phyloP scores from a whole-genome alignment of 208 protist species.

The Leishmania lainsoni region DNA sequence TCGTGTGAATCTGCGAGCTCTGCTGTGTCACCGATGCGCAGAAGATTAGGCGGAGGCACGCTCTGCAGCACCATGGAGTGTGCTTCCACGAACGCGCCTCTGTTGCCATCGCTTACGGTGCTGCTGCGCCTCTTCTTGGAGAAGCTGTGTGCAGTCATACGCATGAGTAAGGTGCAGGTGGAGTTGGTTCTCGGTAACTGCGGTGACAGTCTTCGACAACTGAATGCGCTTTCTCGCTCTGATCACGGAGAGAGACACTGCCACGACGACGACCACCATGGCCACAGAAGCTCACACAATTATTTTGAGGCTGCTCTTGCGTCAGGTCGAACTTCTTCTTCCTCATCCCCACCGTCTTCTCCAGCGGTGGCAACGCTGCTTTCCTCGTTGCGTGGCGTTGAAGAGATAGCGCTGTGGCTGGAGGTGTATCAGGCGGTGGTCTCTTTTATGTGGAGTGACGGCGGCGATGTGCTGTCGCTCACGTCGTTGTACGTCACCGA shows the following conservation, averaged over 20 bases:
- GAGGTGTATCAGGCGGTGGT: constrained; percentile 18
- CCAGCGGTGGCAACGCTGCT: background rate
- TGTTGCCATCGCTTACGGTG: background rate
- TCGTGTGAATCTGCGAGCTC: background rate
- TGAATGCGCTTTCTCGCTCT: background rate
- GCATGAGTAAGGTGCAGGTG: background rate
- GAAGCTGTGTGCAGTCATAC: background rate
- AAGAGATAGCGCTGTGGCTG: constrained; percentile 11
- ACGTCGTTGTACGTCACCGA: constrained; percentile 12
- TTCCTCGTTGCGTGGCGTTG: background rate
- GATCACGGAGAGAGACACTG: background rate
- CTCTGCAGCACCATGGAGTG: too few species aligned
- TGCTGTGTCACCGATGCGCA: background rate
- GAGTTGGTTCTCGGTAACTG: constrained; percentile 25
- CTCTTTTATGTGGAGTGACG: constrained; percentile 5
- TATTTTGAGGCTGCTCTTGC: too few species aligned
- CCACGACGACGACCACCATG: background rate
- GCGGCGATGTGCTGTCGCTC: background rate
- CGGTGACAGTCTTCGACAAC: constrained; percentile 1
- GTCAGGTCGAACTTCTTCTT: too few species aligned
- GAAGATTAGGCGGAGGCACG: background rate
- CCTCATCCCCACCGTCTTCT: background rate
- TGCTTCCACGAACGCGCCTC: background rate
- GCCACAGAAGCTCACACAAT: too few species aligned
- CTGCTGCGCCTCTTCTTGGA: constrained; percentile 20